Percentiles rank a stretch among this genome's conserved stretches.
These are phyloP conservation scores for Fistulinella staudtii DNA, from an alignment of 1,284 basidiomycete genomes.

Conservation along the genomic window DNA sequence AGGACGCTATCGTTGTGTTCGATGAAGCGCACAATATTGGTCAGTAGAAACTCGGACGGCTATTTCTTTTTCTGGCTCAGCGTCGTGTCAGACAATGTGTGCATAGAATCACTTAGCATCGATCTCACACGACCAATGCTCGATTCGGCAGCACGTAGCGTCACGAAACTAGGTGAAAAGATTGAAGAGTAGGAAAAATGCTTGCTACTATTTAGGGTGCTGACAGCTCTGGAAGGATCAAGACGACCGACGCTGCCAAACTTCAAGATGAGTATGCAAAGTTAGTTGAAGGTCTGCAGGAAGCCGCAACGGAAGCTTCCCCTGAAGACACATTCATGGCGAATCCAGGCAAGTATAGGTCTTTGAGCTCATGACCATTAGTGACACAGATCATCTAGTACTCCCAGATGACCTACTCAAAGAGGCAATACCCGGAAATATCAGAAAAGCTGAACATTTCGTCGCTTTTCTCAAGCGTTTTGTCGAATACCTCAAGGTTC, in stretches of 20 bases:
- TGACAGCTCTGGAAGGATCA: slow-evolving; percentile 63
- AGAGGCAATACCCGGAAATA: slow-evolving; percentile 97
- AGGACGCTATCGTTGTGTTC: slow-evolving; percentile 98
- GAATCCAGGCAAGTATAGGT: slow-evolving; percentile 66
- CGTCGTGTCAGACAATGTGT: slow-evolving; percentile 81
- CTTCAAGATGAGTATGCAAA: slow-evolving; percentile 98
- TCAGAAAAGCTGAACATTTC: slow-evolving; percentile 98
- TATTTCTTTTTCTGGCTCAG: slow-evolving; percentile 1
- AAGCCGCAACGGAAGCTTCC: slow-evolving; percentile 53
- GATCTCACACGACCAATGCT: slow-evolving; percentile 99
- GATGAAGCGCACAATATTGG: slow-evolving; percentile 99
- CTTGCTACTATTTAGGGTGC: neutral
- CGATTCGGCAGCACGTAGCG: slow-evolving; percentile 90
- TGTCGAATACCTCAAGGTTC: slow-evolving; percentile 96
- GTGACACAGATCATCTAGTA: slow-evolving; percentile 45
- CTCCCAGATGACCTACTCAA: slow-evolving; percentile 92
- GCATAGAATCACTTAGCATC: slow-evolving; percentile 97
- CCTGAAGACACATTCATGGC: slow-evolving; percentile 86
- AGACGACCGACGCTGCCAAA: slow-evolving; percentile 89
- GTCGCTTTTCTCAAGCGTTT: slow-evolving; percentile 98
- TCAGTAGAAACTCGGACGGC: slow-evolving; percentile 34
- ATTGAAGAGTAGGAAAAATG: slow-evolving; percentile 80
- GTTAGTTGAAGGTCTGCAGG: slow-evolving; percentile 92
- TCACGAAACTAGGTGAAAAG: slow-evolving; percentile 83
- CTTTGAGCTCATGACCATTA: neutral